These are phyloP conservation scores for Alternaria novae-zelandiae DNA, from an alignment of 2,329 filamentous ascomycete genomes.

Conservation along the genomic window DNA sequence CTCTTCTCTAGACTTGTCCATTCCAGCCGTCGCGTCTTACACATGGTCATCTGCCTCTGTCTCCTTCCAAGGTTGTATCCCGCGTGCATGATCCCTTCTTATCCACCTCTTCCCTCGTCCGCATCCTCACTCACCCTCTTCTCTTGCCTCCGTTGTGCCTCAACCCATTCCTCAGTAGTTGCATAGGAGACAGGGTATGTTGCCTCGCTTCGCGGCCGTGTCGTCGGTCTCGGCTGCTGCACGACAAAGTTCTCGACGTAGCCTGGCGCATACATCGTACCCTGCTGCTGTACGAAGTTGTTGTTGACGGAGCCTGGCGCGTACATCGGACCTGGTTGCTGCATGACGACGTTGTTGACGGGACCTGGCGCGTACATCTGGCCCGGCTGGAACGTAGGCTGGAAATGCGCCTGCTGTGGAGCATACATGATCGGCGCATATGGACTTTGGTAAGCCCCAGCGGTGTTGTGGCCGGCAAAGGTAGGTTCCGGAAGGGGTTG, in stretches of 20 bases:
- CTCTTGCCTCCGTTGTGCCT: not conserved
- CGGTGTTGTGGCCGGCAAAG: fast-evolving
- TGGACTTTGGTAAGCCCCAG: not conserved
- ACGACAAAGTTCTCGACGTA: not conserved
- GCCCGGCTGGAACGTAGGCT: too few species aligned
- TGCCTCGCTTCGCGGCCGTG: too few species aligned
- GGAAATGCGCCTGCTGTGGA: not conserved
- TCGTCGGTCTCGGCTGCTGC: not conserved
- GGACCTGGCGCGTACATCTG: not conserved
- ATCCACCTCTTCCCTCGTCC: not conserved
- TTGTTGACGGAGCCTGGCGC: not conserved
- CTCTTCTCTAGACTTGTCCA: not conserved
- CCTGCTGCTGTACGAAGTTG: not conserved
- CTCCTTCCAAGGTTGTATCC: not conserved
- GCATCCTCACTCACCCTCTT: not conserved
- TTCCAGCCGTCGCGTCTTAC: too few species aligned
- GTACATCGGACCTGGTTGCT: too few species aligned
- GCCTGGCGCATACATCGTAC: not conserved
- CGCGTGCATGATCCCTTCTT: not conserved
- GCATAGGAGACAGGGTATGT: too few species aligned
- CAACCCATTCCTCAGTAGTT: not conserved
- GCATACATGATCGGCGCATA: not conserved
- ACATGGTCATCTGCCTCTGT: too few species aligned
- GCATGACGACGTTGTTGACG: not conserved
- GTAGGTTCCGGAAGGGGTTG: not conserved